phyloP scores from a whole-genome alignment of 257 asterid species.

The Fraxinus cuspidata region DNA sequence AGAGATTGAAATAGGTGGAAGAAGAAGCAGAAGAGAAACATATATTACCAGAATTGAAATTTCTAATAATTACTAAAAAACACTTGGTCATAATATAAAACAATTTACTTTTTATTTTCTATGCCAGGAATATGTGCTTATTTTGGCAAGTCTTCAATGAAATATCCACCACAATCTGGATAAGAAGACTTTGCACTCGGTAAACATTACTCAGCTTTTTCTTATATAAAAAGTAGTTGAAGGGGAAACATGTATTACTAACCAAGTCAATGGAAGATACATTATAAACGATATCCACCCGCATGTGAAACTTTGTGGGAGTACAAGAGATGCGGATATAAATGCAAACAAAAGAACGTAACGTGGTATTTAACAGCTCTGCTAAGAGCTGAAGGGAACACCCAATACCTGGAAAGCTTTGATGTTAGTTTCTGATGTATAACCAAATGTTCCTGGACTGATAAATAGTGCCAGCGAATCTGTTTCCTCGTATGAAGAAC shows the following conservation, averaged over 20 bases:
- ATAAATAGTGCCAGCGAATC: slow-evolving; percentile 89
- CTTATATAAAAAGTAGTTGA: neutral
- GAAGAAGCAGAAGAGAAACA: neutral
- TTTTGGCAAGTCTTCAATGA: neutral
- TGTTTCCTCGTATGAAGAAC: slow-evolving; percentile 83
- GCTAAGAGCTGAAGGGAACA: slow-evolving; percentile 22
- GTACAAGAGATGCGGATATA: slow-evolving; percentile 10
- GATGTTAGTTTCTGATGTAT: slow-evolving; percentile 33
- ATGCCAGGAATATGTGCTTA: neutral
- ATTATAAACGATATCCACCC: neutral
- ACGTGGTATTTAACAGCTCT: slow-evolving; percentile 4
- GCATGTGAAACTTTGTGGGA: neutral
- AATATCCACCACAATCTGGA: neutral
- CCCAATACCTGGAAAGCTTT: slow-evolving; percentile 65
- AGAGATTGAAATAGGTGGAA: neutral
- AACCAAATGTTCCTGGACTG: slow-evolving; percentile 40
- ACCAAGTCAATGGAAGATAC: neutral
- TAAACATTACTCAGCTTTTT: neutral
- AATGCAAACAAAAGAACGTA: slow-evolving; percentile 2
- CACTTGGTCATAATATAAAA: neutral
- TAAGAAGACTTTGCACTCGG: neutral
- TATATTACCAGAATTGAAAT: neutral
- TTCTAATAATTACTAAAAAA: neutral
- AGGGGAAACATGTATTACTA: neutral
- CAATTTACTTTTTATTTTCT: neutral